Evolutionary conservation across 805 yeast species (phyloP), one percentile per base, ranked within the genome.

Genomic region (Blastobotrys robertii): DNA sequence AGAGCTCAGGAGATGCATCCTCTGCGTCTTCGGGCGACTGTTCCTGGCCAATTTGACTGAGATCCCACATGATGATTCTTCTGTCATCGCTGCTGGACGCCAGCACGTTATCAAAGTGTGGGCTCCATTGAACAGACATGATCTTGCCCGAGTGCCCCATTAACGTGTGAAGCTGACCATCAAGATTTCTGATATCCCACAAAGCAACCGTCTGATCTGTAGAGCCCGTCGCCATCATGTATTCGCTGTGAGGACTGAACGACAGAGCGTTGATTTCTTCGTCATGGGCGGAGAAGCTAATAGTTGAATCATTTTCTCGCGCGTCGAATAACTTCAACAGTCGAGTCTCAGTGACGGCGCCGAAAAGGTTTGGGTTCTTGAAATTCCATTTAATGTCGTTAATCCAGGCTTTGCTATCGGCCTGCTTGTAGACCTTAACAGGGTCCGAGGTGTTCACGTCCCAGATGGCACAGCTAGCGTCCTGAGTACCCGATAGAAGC

Each of bases 11-110:
- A 49, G 87, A 94, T 8, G 77, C 76, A 47, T 73, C 74, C 30
- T 72, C 72, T 25, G 71, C 70, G 48, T 74, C 79, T 50, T 73
- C 81, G 19, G 68, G 66, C 41, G 69, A 73, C 45, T 74, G 74
- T 43, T 71, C 76, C 39, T 67, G 68, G 41, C 70, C 74, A 44
- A 82, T 60, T 46, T 69, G 68, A 44, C 68, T 66, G 49, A 86
- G 66, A 53, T 86, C 86, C 95, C 95, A 86, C 28, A 79, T 55
- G 38, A 79, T 65, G 10, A 82, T 79, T 47, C 90, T 68, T 48
- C 83, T 75, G 59, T 86, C 95, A 9, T 77, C 73, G 11, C 73
- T 64, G 8, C 76, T 70, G 1, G 84, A 74, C 8, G 81, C 72
- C 40, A 85, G 67, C 13, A 67, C 62, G 38, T 69, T 65, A 15